Conservation (phyloP, 2,329 filamentous ascomycete species). For the Aspergillus quadrilineatus region DNA sequence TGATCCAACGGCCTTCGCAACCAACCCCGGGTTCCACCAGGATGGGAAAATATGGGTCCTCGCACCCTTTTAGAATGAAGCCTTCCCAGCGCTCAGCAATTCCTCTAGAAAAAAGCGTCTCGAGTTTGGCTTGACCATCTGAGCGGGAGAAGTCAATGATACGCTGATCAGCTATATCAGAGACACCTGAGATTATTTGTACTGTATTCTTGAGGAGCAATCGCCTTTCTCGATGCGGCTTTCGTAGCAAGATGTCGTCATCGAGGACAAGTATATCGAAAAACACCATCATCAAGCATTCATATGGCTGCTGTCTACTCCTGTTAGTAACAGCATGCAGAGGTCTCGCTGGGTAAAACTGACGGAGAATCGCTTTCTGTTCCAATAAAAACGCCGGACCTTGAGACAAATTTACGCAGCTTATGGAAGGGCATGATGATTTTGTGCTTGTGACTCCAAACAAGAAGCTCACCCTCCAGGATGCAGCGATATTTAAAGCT, state of each 20-base stretch:
- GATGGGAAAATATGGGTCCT: conserved; percentile 71
- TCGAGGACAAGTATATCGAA: conserved; percentile 62
- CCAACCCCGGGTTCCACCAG: conserved; percentile 37
- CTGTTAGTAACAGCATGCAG: conserved; percentile 17
- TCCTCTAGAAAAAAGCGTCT: conserved; percentile 64
- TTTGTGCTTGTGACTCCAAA: conserved; percentile 67
- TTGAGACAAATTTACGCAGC: conserved; percentile 74
- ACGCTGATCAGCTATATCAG: conserved; percentile 66
- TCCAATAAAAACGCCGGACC: conserved; percentile 69
- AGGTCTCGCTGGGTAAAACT: conserved; percentile 26
- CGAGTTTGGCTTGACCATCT: conserved; percentile 56
- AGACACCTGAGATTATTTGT: conserved; percentile 57
- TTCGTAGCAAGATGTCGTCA: conserved; percentile 52
- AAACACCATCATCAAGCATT: conserved; percentile 62
- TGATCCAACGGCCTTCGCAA: conserved; percentile 61
- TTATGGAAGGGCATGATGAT: conserved; percentile 75
- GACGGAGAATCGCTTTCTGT: conserved; percentile 68
- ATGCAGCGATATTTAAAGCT: conserved; percentile 67
- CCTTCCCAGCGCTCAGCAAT: conserved; percentile 72
- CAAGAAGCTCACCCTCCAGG: conserved; percentile 77
- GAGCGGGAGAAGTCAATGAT: conserved; percentile 63
- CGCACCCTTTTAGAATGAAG: conserved; percentile 72
- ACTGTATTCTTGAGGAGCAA: conserved; percentile 59
- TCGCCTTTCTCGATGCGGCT: conserved; percentile 43
- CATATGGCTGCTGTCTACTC: conserved; percentile 48